Conservation (phyloP, 2,329 filamentous ascomycete genomes). For the Phaeosphaeria sp. region DNA sequence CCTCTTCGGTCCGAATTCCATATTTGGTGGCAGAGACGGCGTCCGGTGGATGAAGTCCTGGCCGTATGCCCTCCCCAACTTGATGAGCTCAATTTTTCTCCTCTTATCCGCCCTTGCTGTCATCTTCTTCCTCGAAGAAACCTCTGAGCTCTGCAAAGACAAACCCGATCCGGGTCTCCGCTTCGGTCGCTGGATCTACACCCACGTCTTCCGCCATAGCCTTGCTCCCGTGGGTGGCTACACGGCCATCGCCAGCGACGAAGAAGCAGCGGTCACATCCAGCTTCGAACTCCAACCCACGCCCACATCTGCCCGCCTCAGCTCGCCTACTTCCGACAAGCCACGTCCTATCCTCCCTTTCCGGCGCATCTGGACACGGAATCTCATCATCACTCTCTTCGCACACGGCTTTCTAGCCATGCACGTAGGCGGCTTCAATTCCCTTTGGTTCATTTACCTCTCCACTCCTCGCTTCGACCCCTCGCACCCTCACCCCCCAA, state of each 20-base stretch:
- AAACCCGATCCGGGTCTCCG: constrained; percentile 51
- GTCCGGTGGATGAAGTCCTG: constrained; percentile 70
- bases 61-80: constrained; percentile 73
- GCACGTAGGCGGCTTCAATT: constrained; percentile 58
- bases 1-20: constrained; percentile 66
- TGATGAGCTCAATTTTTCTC: constrained; percentile 69
- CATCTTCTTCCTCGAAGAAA: constrained; percentile 71
- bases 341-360: constrained; percentile 51
- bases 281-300: constrained; percentile 40
- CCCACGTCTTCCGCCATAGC: constrained; percentile 39
- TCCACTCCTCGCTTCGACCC: constrained; percentile 54
- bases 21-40: constrained; percentile 63
- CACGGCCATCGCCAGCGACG: constrained; percentile 33
- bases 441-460: constrained; percentile 58
- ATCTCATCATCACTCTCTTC: constrained; percentile 52
- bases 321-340: constrained; percentile 16
- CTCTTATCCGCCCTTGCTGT: constrained; percentile 61
- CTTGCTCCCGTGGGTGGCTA: constrained; percentile 36
- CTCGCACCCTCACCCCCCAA: constrained; percentile 37
- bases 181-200: constrained; percentile 47
- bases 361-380: constrained; percentile 55
- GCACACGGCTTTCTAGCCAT: constrained; percentile 55
- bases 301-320: constrained; percentile 24
- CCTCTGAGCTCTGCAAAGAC: constrained; percentile 50
- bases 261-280: constrained; percentile 24